phyloP scores from a whole-genome alignment of 164 flowering plant species.

The Berberis vulgaris region DNA sequence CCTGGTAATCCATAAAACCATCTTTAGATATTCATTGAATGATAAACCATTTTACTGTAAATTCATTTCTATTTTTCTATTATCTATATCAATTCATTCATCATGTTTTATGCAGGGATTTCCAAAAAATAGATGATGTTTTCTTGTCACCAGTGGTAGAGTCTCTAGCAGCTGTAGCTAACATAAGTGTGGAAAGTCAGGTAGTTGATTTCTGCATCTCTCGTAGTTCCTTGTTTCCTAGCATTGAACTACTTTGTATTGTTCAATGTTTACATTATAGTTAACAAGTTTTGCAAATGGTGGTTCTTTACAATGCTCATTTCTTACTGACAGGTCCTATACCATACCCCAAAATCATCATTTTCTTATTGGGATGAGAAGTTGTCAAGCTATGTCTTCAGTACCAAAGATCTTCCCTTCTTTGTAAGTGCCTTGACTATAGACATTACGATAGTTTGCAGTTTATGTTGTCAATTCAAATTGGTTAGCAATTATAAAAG shows the following conservation, averaged over 20 bases:
- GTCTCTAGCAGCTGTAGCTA: constrained; percentile 62
- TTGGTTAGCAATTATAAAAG: too few species aligned
- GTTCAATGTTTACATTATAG: too few species aligned
- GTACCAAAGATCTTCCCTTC: constrained; percentile 80
- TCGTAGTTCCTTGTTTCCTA: background rate
- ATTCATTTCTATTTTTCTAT: background rate
- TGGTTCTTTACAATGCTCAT: background rate
- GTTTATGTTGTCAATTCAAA: background rate
- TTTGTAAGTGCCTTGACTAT: constrained; percentile 51
- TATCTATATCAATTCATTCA: background rate
- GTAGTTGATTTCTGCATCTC: constrained; percentile 19
- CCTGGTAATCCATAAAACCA: background rate
- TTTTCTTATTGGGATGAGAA: constrained; percentile 75
- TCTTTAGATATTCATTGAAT: background rate
- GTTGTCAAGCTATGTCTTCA: constrained; percentile 53
- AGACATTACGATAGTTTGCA: background rate
- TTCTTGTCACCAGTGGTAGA: constrained; percentile 57
- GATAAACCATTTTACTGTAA: background rate
- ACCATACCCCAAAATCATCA: constrained; percentile 87
- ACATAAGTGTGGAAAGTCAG: constrained; percentile 88
- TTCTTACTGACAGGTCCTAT: constrained; percentile 52
- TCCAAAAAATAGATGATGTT: constrained; percentile 47
- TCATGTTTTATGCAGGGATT: constrained; percentile 50
- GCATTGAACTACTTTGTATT: too few species aligned
- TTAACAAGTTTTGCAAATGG: too few species aligned